Percentiles rank a stretch among this genome's conserved stretches.
Conservation (phyloP, 192 early-diverging fungal genomes). For the Backusella tarrabulga region DNA sequence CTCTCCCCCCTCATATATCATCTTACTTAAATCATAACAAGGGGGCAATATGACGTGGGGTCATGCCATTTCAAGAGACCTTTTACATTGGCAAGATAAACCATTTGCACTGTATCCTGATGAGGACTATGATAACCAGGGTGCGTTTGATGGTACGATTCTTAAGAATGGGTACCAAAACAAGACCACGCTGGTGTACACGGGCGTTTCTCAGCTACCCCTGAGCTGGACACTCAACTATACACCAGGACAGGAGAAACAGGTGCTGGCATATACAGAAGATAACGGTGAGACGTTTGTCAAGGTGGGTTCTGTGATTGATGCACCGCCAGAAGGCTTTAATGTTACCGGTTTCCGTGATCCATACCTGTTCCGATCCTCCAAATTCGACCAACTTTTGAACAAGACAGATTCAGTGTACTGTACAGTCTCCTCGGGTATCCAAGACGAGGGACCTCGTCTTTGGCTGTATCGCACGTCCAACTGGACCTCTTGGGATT, state of each 20-base stretch:
- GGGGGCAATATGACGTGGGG: constrained; percentile 32
- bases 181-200: constrained; percentile 9
- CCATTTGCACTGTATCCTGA: constrained; percentile 19
- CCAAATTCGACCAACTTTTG: not conserved
- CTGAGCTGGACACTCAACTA: constrained; percentile 7
- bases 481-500: constrained; percentile 11
- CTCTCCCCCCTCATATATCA: too few species aligned
- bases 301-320: not conserved
- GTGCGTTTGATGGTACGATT: constrained; percentile 19
- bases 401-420: not conserved
- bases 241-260: constrained; percentile 2
- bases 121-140: constrained; percentile 10
- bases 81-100: constrained; percentile 17
- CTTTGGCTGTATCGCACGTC: constrained; percentile 10
- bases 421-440: constrained; percentile 7
- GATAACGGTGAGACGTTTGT: constrained; percentile 15
- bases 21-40: not conserved
- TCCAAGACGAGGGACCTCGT: constrained; percentile 1
- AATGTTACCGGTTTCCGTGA: constrained; percentile 12
- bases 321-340: not conserved
- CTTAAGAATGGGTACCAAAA: constrained; percentile 6
- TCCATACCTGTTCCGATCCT: constrained; percentile 4
- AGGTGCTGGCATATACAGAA: constrained; percentile 3
- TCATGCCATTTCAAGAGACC: constrained; percentile 21
- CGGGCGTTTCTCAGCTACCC: not conserved